A percentile compares a stretch with the other conserved stretches of the same genome.
Conservation (phyloP, 192 early-diverging fungal genomes). For the Backusella liffmaniae region DNA sequence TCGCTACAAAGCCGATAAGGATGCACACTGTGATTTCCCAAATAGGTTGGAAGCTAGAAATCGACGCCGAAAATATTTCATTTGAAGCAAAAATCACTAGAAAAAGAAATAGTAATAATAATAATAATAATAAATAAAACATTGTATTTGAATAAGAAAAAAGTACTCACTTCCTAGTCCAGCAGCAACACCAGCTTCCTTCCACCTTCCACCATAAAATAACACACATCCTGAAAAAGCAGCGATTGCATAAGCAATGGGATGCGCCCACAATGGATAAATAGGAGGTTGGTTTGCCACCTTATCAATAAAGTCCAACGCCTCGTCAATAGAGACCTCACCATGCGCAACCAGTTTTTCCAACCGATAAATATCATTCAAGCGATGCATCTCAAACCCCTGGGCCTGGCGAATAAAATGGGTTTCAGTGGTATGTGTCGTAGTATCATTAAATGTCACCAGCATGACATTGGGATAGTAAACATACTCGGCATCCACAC, state of each 20-base stretch:
- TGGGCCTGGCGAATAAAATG: conserved; percentile 60
- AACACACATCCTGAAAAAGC: conserved; percentile 59
- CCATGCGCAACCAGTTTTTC: conserved; percentile 64
- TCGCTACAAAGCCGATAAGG: background rate
- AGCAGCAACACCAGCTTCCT: conserved; percentile 58
- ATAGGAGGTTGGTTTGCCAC: conserved; percentile 52
- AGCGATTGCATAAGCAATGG: conserved; percentile 51
- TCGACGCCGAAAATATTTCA: background rate
- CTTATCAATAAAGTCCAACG: conserved; percentile 56
- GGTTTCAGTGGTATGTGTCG: conserved; percentile 70
- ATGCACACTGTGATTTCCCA: background rate
- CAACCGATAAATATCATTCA: conserved; percentile 59
- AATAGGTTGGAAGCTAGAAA: background rate
- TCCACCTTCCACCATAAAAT: conserved; percentile 71
- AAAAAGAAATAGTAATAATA: background rate
- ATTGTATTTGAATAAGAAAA: background rate
- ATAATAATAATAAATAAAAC: background rate
- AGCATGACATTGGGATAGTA: conserved; percentile 71
- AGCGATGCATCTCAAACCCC: conserved; percentile 67
- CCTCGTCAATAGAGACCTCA: conserved; percentile 59
- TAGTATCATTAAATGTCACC: conserved; percentile 64
- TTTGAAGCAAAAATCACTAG: background rate
- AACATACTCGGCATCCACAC: conserved; percentile 63
- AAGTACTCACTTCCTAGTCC: conserved; percentile 39
- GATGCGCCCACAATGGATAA: conserved; percentile 57